Evolutionary conservation across 2,329 filamentous ascomycete genomes (phyloP), one percentile per base, ranked within the genome.

Genomic region (Trichoderma atroviride): DNA sequence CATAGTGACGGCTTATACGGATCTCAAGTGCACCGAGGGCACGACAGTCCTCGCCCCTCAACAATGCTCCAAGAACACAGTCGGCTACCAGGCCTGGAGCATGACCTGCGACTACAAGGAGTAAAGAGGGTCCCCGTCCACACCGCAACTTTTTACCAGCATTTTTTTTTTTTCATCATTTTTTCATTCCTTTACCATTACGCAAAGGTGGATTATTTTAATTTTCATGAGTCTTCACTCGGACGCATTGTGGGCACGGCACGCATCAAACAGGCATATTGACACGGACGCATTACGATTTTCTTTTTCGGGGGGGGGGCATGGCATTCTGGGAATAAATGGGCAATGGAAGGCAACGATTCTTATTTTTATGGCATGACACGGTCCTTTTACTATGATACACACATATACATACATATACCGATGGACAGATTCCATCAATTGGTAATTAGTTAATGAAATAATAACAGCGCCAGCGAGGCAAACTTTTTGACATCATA

Each of bases 1-100:
- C 27, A 31, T n/a, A 74, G 73, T 74, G 11, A 69, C 66, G 3
- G 61, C 71, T 33, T 74, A 70, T 47, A 56, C 68, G 10, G 69
- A 72, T 50, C 40, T 37, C 10, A 40, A 53, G 10, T 74, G 73
- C 68, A 40, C 22, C 27, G n/a, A 22, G 22, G 55, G 37, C 31
- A 27, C 27, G 35, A 71, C 16, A n/a, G 7, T n/a, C n/a, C 69
- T 70, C 29, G 5, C 22, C 37, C 55, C 33, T 14, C 40, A 64
- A 19, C 37, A 64, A 1, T 72, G 71, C 64, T 22, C 22, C 55
- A 22, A 56, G 13, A 47, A 50, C 24, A 10, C 40, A 7, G 56
- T 24, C 9, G 59, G 37, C 14, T 66, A 57, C 58, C 70, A 70
- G 63, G 67, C 71, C 11, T 72, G 67, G 67, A 61, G 67, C 33